phyloP scores from a whole-genome alignment of 2,329 filamentous ascomycete genomes.

The Alternaria tenuissima region DNA sequence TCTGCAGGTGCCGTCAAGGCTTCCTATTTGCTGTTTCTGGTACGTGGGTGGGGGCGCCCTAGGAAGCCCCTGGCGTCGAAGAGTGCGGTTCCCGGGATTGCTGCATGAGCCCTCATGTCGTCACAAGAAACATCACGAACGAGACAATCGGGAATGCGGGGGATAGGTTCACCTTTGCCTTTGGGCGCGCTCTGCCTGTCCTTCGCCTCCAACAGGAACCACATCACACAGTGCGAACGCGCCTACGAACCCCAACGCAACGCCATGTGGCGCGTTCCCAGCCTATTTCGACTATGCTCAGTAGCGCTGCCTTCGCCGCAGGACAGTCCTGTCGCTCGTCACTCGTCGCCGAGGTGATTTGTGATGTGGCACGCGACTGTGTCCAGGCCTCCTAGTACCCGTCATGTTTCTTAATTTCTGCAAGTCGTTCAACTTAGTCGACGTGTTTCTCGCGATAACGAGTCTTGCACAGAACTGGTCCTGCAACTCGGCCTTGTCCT shows the following conservation, averaged over 20 bases:
- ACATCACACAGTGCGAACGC: background rate
- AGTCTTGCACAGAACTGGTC: background rate
- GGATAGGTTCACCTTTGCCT: background rate
- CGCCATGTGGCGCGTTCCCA: slow-evolving; percentile 2
- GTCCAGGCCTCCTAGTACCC: background rate
- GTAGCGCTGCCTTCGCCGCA: slow-evolving; percentile 2
- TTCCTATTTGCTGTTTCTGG: slow-evolving; percentile 20
- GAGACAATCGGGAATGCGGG: slow-evolving; percentile 4
- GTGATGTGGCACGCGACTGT: slow-evolving; percentile 2
- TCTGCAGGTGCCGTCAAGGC: slow-evolving; percentile 6
- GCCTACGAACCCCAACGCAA: background rate
- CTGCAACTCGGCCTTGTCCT: background rate
- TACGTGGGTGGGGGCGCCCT: background rate
- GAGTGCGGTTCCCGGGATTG: slow-evolving; percentile 13
- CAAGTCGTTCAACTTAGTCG: background rate
- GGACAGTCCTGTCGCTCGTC: background rate
- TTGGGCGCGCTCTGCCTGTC: background rate
- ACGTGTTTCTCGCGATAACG: background rate
- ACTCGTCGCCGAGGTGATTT: slow-evolving; percentile 5
- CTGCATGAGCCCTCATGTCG: slow-evolving; percentile 22
- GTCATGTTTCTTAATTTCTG: background rate
- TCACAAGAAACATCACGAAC: slow-evolving; percentile 19
- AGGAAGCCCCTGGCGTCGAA: background rate
- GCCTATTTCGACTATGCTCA: background rate
- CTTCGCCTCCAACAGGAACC: background rate